Percentiles rank a stretch among this genome's conserved stretches.
Conservation (phyloP, 305 asterid genomes). For the Andrographis paniculata region DNA sequence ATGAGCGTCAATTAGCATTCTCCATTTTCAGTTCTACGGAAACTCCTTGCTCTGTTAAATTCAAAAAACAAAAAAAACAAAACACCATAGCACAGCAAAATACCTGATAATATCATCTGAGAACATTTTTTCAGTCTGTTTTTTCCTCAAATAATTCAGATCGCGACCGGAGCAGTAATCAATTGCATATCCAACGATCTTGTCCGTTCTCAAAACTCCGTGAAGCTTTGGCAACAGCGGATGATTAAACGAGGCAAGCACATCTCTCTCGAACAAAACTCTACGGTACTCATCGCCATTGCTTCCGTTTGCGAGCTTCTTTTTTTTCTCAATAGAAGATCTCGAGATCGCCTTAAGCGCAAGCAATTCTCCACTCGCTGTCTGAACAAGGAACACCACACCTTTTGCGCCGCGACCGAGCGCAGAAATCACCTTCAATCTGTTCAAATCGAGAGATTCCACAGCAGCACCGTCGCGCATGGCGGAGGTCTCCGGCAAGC, state of each 20-base stretch:
- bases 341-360: conserved; percentile 64
- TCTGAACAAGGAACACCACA: conserved; percentile 63
- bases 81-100: neutral
- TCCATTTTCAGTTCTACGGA: neutral
- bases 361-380: conserved; percentile 37
- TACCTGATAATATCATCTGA: conserved; percentile 85
- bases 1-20: neutral
- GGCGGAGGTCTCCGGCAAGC: conserved; percentile 5
- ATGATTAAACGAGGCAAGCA: conserved; percentile 45
- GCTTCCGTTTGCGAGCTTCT: conserved; percentile 8
- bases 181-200: conserved; percentile 70
- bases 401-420: conserved; percentile 96
- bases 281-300: conserved; percentile 36
- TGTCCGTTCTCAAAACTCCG: conserved; percentile 62
- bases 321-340: conserved; percentile 46
- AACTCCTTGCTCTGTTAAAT: too few species aligned
- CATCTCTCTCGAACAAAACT: conserved; percentile 53
- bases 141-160: conserved; percentile 59
- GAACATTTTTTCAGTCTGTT: conserved; percentile 78
- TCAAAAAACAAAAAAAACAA: neutral
- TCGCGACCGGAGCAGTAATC: conserved; percentile 93
- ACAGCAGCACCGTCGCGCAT: conserved; percentile 10
- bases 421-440: conserved; percentile 41
- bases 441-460: conserved; percentile 32
- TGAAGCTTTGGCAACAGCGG: conserved; percentile 80